Base-by-base conservation (phyloP, 169 alveolate species). In the Cryptosporidium sp. region DNA sequence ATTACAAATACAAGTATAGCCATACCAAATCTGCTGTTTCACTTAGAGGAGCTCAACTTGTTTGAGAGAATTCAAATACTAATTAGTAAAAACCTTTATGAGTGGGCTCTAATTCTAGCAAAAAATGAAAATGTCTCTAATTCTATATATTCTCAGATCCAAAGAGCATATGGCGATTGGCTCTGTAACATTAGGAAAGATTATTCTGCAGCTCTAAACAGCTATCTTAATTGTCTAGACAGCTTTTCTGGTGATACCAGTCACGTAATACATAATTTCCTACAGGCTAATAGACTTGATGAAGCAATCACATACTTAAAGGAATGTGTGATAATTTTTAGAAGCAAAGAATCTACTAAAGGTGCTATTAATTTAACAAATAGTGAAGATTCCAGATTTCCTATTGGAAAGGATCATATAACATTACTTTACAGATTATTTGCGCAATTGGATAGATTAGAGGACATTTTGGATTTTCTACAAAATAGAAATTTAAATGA, bases 121-220 rank as follows among this genome's bases (percentile, higher is more conserved):
- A 65, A 39, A 37, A 80, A 80, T 65, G 89, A 65, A 58, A 67
- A 80, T 62, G 75, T 65, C 18, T 37, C 61, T 33, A 33, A 41
- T 21, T 48, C 69, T 23, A 48, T 80, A 45, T 80, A 80, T 48
- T 21, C 62, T 14, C 89, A 80, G 35, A 67, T 80, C 37, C 89
- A 59, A 65, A 80, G 89, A 65, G 23, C 89, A 61, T 80, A 80
- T 33, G 89, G 89, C 2, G 75, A 80, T 26, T 80, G 89, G 89
- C 68, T 80, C 2, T 80, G 89, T 80, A 80, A 80, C 29, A 50
- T 80, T 16, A 80, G 55, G 43, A 59, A 80, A 9, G 89, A 80
- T 37, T 80, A 62, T 4, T 59, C 26, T 1, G 48, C 39, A n/a
- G 89, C 89, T 41, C 33, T 80, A 16, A 43, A 23, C 43, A 18